Percentiles rank a stretch among this genome's conserved stretches.
Evolutionary conservation across 257 asterid genomes (phyloP).

Genomic region (Solanum sejunctum): DNA sequence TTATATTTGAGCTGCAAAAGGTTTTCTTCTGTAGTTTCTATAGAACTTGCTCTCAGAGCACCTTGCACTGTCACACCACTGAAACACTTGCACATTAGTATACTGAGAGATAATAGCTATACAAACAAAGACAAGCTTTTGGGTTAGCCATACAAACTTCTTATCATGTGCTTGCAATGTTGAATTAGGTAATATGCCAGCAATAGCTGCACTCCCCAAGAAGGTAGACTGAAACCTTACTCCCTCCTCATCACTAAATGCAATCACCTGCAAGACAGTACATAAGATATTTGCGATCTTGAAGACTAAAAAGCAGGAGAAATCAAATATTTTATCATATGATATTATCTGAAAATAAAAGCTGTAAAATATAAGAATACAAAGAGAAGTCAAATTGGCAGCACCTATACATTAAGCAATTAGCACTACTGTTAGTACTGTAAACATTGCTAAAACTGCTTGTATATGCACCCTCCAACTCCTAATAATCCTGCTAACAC

Average conservation of each 20-base stretch:
- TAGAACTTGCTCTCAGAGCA: conserved; percentile 59
- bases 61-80: conserved; percentile 96
- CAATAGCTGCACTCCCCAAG: conserved; percentile 98
- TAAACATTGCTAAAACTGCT: background rate
- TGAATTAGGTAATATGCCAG: conserved; percentile 77
- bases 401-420: background rate
- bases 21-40: conserved; percentile 53
- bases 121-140: background rate
- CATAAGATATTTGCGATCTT: background rate
- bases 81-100: conserved; percentile 25
- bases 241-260: conserved; percentile 99
- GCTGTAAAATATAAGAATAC: background rate
- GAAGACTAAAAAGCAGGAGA: background rate
- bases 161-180: conserved; percentile 65
- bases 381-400: background rate
- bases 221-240: conserved; percentile 94
- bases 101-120: conserved; percentile 5
- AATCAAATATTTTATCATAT: background rate
- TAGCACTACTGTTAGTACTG: background rate
- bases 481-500: background rate
- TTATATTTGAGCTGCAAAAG: conserved; percentile 80
- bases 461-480: background rate
- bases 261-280: conserved; percentile 47
- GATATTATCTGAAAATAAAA: background rate
- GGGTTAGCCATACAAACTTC: conserved; percentile 43